Evolutionary conservation across 2,329 filamentous ascomycete species (phyloP).

Genomic region (Botryotinia convoluta): DNA sequence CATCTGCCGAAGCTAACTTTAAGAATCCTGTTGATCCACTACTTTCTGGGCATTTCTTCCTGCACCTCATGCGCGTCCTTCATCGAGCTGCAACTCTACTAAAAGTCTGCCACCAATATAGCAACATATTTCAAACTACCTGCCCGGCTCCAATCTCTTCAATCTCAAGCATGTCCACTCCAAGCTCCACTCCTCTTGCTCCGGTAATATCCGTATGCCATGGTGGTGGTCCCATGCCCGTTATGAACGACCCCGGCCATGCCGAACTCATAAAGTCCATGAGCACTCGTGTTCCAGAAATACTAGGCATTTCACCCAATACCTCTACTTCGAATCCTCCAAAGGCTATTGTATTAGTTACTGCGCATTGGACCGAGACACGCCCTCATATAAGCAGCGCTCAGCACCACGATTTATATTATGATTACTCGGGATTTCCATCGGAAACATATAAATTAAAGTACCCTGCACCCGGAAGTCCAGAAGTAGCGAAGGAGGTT

Average conservation of each 20-base stretch:
- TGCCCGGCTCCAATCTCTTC: slow-evolving; percentile 6
- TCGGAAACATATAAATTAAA: slow-evolving; percentile 52
- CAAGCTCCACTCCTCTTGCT: slow-evolving; percentile 15
- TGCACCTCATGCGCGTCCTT: neutral
- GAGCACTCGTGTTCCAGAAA: slow-evolving; percentile 51
- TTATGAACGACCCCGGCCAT: slow-evolving; percentile 55
- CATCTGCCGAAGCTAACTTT: neutral
- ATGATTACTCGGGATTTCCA: slow-evolving; percentile 61
- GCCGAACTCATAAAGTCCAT: slow-evolving; percentile 51
- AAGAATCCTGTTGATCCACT: neutral
- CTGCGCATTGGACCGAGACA: slow-evolving; percentile 69
- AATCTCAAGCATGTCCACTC: neutral
- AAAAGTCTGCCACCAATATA: slow-evolving; percentile 13
- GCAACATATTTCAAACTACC: slow-evolving; percentile 10
- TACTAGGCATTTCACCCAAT: slow-evolving; percentile 53
- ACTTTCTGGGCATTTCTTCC: neutral
- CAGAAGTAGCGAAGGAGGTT: slow-evolving; percentile 51
- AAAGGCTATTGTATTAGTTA: slow-evolving; percentile 71
- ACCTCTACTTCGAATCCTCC: slow-evolving; percentile 46
- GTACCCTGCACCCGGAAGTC: slow-evolving; percentile 56
- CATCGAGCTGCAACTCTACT: slow-evolving; percentile 1
- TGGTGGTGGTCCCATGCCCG: slow-evolving; percentile 51
- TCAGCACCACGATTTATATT: slow-evolving; percentile 48
- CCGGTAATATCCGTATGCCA: slow-evolving; percentile 31
- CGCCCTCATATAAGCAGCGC: slow-evolving; percentile 53